phyloP scores from a whole-genome alignment of 2,329 filamentous ascomycete species.

The Paecilomyces variotii region DNA sequence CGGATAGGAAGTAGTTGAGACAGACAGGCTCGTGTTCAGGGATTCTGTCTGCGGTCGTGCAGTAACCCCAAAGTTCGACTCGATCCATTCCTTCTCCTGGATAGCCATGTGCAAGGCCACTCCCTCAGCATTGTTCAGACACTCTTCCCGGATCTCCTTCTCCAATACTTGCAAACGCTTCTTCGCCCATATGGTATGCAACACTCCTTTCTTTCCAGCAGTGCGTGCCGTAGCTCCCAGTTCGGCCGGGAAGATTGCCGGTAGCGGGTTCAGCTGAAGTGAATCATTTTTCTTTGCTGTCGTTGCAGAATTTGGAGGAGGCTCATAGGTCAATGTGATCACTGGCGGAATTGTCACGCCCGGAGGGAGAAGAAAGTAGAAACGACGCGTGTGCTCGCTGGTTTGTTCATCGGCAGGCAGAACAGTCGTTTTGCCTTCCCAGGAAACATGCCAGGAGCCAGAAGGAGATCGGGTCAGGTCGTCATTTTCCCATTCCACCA shows the following conservation, averaged over 20 bases:
- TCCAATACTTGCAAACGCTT: constrained; percentile 67
- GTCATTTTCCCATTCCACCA: constrained; percentile 81
- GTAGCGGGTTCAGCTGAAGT: constrained; percentile 67
- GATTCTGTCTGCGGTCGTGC: constrained; percentile 27
- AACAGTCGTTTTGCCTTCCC: constrained; percentile 71
- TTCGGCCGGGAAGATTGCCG: constrained; percentile 75
- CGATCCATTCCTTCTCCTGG: constrained; percentile 78
- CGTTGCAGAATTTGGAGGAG: constrained; percentile 34
- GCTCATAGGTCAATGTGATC: constrained; percentile 55
- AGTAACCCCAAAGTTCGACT: constrained; percentile 64
- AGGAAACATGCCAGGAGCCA: constrained; percentile 68
- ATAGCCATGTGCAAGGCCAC: constrained; percentile 77
- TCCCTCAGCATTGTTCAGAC: constrained; percentile 67
- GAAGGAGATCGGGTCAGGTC: constrained; percentile 38
- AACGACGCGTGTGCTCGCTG: constrained; percentile 49
- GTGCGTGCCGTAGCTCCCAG: constrained; percentile 59
- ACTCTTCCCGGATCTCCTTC: constrained; percentile 67
- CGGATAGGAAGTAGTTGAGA: constrained; percentile 18
- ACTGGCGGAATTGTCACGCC: constrained; percentile 62
- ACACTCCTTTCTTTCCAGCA: constrained; percentile 67
- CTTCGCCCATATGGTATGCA: constrained; percentile 88
- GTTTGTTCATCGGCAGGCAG: constrained; percentile 56
- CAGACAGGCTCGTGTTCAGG: constrained; percentile 11
- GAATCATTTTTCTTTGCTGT: constrained; percentile 34
- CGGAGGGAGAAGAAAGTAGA: constrained; percentile 76